phyloP scores from a whole-genome alignment of 176 grass and related monocot species.

The Canna indica region DNA sequence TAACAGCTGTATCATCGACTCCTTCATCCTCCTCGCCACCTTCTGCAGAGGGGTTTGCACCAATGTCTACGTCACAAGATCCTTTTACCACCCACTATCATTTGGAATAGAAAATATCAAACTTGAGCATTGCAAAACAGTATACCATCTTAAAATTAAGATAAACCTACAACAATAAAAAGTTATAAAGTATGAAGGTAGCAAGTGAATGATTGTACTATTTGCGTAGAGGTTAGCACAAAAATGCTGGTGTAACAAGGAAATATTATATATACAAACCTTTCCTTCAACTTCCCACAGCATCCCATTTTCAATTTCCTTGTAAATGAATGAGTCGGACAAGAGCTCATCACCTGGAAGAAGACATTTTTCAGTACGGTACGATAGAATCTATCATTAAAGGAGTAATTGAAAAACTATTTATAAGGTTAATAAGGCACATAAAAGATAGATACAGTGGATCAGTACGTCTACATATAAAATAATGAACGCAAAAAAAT shows the following conservation, averaged over 20 bases:
- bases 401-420: too few species aligned
- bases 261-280: too few species aligned
- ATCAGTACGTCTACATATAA: too few species aligned
- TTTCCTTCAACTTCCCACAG: constrained; percentile 16
- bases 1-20: constrained; percentile 46
- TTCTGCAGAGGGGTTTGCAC: constrained; percentile 88
- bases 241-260: too few species aligned
- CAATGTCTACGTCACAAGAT: constrained; percentile 59
- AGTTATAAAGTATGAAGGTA: too few species aligned
- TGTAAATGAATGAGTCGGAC: constrained; percentile 4
- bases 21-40: constrained; percentile 62
- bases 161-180: too few species aligned
- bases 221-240: too few species aligned
- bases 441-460: too few species aligned
- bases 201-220: too few species aligned
- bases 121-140: not conserved
- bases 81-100: constrained; percentile 82
- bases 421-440: not conserved
- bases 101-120: not conserved
- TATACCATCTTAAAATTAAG: too few species aligned
- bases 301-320: constrained; percentile 16
- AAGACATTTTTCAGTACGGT: not conserved
- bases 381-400: too few species aligned
- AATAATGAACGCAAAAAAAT: too few species aligned
- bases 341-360: constrained; percentile 4